Base-by-base conservation (phyloP, 768 basidiomycete species). In the Amanita fuliginea region DNA sequence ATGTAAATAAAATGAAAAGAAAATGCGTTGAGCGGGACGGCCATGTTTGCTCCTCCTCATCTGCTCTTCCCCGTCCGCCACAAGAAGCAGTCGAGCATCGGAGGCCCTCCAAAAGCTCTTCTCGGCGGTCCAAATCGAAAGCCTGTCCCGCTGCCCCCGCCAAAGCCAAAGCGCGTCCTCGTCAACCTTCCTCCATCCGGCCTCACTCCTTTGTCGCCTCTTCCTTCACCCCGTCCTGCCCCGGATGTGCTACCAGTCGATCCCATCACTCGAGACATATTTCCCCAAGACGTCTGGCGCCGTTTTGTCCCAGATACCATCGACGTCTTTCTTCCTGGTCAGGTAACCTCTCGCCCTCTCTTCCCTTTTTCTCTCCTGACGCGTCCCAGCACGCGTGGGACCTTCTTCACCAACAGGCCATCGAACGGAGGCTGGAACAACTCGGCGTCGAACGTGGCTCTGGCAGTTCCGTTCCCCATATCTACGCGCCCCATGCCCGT, bases 81-180 rank as follows among this genome's bases (percentile, higher is more conserved):
- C 59, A 73, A 83, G 61, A 73, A 86, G 37, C 77, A 85, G 50
- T 75, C 83, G 39, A 86, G 82, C 60, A 77, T 85, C 36, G 89
- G 89, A 10, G 89, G 89, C 6, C 89, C 89, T n/a, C 89, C 89
- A 7, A 92, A 91, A 62, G 89, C 89, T 0, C 75, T 80, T 0
- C 67, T 92, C 2, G 89, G 89, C 14, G 89, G 89, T 0, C 87
- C 84, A 10, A 76, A 79, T 40, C 76, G 84, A 40, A 91, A 86
- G 65, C 72, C 80, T 45, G 85, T 81, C 62, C 86, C 86, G 9
- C 65, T 84, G 51, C 79, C 81, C 4, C 72, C 78, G 8, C 60
- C 63, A 46, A 87, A 86, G 64, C 59, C 62, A 22, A 89, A 85
- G 71, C 89, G 84, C 61, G 57, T 80, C 19, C 55, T 69, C 14